Conservation (phyloP, 2,329 filamentous ascomycete genomes). For the Coniochaeta ligniaria region DNA sequence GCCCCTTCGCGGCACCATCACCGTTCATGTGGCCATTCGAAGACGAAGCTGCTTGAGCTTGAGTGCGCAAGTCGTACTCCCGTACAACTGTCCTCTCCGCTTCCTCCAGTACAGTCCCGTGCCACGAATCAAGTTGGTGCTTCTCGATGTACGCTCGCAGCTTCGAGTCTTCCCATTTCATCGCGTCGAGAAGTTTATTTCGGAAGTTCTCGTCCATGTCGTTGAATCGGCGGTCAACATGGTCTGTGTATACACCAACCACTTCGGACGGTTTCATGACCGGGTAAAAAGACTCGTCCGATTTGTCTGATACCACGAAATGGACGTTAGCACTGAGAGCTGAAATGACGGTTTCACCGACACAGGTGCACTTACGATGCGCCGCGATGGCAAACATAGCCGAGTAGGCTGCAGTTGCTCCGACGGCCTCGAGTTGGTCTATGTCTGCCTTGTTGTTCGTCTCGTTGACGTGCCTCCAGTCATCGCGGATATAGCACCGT, state of each 20-base stretch:
- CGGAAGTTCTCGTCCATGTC: slow-evolving; percentile 56
- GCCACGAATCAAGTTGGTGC: slow-evolving; percentile 64
- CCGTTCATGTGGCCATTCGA: background rate
- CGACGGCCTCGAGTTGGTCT: slow-evolving; percentile 55
- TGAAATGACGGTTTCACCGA: slow-evolving; percentile 2
- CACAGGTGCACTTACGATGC: slow-evolving; percentile 46
- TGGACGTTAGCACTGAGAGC: background rate
- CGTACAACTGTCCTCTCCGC: slow-evolving; percentile 11
- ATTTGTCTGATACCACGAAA: slow-evolving; percentile 14
- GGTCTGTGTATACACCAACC: slow-evolving; percentile 53
- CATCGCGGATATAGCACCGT: slow-evolving; percentile 72
- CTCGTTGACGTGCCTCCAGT: slow-evolving; percentile 76
- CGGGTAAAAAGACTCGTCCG: slow-evolving; percentile 33
- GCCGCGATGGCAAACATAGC: slow-evolving; percentile 59
- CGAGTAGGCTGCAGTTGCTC: slow-evolving; percentile 59
- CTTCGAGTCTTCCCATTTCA: slow-evolving; percentile 63
- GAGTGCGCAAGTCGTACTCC: slow-evolving; percentile 13
- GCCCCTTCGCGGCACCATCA: background rate
- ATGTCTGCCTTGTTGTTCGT: slow-evolving; percentile 67
- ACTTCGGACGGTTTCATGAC: slow-evolving; percentile 45
- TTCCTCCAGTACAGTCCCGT: slow-evolving; percentile 11
- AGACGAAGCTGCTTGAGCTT: background rate
- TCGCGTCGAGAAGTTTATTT: slow-evolving; percentile 62
- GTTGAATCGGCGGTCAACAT: slow-evolving; percentile 53
- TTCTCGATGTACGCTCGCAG: slow-evolving; percentile 60